Evolutionary conservation across 345 rosid species (phyloP), one percentile per base, ranked within the genome.

Genomic region (Cochlearia excelsa): DNA sequence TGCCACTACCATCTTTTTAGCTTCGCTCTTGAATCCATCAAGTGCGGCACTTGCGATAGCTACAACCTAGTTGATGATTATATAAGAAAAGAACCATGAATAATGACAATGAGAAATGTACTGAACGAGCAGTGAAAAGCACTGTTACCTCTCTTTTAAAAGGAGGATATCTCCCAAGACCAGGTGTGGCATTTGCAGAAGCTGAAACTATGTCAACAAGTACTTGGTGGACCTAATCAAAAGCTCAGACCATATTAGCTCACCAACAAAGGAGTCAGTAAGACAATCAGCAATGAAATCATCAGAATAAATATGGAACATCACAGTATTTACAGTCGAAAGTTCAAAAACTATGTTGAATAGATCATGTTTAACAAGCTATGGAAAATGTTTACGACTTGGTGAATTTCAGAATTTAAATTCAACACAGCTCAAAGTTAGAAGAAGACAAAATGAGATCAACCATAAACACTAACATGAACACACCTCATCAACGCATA

Each of bases 161-260:
- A 37, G 95, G 85, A 70, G 91, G 91, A 53, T 87, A 87, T 77
- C 91, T 83, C 68, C 89, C 95, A 66, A 87, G 82, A 62, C 91
- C 95, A 29, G 87, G 84, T 31, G 92, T 87, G 28, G 84, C 79
- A 78, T 78, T 87, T 26, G 89, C 92, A 46, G 95, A 52, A 46
- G 95, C 65, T 64, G 87, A 82, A 57, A 87, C 91, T 50, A 84
- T 81, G 75, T 87, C 95, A 56, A 82, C 72, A 69, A 82, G 76
- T 23, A 86, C 86, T 40, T 83, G 79, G 62, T 86, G 90, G 29
- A 86, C 95, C 95, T 86, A 70, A 65, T 53, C n/a, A 66, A 46
- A 59, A 60, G 33, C 45, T 51, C 7, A 67, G 30, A 46, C 10
- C 43, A 26, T 23, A 46, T 60, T 10, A 68, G 61, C 30, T 42